phyloP scores from a whole-genome alignment of 768 basidiomycete species.

The Psilocybe cubensis region DNA sequence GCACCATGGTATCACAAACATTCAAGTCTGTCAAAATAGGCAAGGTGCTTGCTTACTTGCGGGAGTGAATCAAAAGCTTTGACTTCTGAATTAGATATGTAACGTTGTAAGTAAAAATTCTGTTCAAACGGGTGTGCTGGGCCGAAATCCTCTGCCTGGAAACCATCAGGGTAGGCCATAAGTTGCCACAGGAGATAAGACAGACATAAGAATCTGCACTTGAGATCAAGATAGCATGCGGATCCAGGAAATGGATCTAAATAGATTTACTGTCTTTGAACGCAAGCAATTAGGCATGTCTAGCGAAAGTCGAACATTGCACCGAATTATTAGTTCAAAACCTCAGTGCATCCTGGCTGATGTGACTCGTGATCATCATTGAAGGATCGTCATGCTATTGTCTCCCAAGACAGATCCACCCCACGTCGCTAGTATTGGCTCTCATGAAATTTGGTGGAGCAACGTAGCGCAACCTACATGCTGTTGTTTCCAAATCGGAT shows the following conservation, averaged over 20 bases:
- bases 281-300: not conserved
- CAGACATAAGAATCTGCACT: no score
- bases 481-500: conserved; percentile 49
- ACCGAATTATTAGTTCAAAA: conserved; percentile 39
- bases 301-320: not conserved
- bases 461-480: conserved; percentile 44
- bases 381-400: conserved; percentile 42
- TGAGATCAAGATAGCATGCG: conserved; percentile 41
- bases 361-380: conserved; percentile 37
- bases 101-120: conserved; percentile 41
- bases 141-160: conserved; percentile 39
- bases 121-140: conserved; percentile 41
- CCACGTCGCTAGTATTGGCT: conserved; percentile 43
- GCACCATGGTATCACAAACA: conserved; percentile 40
- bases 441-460: conserved; percentile 48
- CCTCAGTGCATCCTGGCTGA: conserved; percentile 36
- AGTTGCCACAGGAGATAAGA: no score
- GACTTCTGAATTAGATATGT: no score
- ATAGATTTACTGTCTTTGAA: conserved; percentile 36
- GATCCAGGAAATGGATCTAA: conserved; percentile 39
- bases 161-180: not conserved
- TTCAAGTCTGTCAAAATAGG: conserved; percentile 32
- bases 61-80: not conserved
- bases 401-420: conserved; percentile 46
- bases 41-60: not conserved